Evolutionary conservation across 805 yeast species (phyloP).

Genomic region (Kodamaea sagamina): DNA sequence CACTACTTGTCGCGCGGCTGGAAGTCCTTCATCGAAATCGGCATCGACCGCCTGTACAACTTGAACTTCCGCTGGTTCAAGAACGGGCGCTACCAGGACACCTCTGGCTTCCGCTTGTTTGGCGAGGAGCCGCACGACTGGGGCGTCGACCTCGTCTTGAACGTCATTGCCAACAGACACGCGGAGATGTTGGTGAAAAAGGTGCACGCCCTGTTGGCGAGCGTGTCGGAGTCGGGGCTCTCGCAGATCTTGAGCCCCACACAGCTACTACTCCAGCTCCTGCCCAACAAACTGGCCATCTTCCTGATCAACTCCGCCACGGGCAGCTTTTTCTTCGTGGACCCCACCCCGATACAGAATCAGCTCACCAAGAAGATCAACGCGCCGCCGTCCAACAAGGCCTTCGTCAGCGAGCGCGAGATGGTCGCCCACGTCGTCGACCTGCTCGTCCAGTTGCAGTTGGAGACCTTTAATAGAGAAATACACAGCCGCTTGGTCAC

Average conservation of each 20-base stretch:
- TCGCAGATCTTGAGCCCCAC: slow-evolving; percentile 3
- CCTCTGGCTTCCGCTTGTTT: not conserved
- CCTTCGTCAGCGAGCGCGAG: slow-evolving; percentile 31
- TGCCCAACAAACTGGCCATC: slow-evolving; percentile 33
- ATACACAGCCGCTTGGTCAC: slow-evolving; percentile 58
- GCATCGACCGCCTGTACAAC: slow-evolving; percentile 49
- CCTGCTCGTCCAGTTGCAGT: slow-evolving; percentile 46
- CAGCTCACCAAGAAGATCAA: slow-evolving; percentile 35
- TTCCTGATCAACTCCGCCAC: slow-evolving; percentile 43
- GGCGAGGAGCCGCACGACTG: slow-evolving; percentile 5
- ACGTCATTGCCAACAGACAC: slow-evolving; percentile 40
- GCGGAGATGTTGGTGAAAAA: slow-evolving; percentile 34
- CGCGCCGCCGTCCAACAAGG: slow-evolving; percentile 16
- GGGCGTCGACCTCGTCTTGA: slow-evolving; percentile 13
- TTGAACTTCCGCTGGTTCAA: slow-evolving; percentile 64
- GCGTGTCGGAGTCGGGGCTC: slow-evolving; percentile 15
- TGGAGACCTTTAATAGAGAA: slow-evolving; percentile 52
- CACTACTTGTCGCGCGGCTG: slow-evolving; percentile 47
- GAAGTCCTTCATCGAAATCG: slow-evolving; percentile 61
- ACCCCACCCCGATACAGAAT: slow-evolving; percentile 41
- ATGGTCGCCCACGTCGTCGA: slow-evolving; percentile 34
- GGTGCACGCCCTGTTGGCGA: slow-evolving; percentile 19
- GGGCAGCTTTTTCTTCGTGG: slow-evolving; percentile 42
- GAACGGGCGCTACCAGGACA: slow-evolving; percentile 46
- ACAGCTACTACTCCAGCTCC: slow-evolving; percentile 36